Base-by-base conservation (phyloP, 2,329 filamentous ascomycete genomes). In the Corynespora cassiicola region DNA sequence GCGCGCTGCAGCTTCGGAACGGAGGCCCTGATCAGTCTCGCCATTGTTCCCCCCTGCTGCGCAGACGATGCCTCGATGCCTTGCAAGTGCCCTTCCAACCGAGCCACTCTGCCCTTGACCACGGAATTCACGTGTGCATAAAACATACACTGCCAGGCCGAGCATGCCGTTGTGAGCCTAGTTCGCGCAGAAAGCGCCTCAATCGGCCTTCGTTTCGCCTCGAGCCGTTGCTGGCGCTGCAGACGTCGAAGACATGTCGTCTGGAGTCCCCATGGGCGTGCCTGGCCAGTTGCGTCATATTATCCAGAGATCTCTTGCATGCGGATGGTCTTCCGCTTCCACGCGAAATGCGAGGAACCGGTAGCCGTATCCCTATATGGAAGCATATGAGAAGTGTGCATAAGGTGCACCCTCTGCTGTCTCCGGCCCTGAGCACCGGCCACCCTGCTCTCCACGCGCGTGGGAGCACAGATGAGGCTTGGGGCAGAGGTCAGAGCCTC, bases 291-390 rank as follows among this genome's bases (percentile, higher is more conserved):
- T 59, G 58, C 59, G 56, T 61, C 59, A n/a, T n/a, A 63, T 54
- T 43, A 38, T 49, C 42, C 45, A 52, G 28, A 38, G 56, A 46
- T 61, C 52, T 50, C 54, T 47, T 54, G 52, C 52, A 56, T 52
- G 44, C 58, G 59, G 58, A 61, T 58, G 53, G 52, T 37, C 47
- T 55, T 45, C 59, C 59, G 59, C 47, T 52, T 61, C 59, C 59
- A 61, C 59, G 59, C 59, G 59, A 61, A 47, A 38, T n/a, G n/a
- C n/a, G n/a, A n/a, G n/a, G n/a, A 38, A 45, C 48, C 26, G 29
- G 45, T 39, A 48, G 41, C 52, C 54, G 46, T 44, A 42, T 43
- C 36, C 44, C 47, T 51, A 51, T 45, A 18, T 31, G 43, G 27
- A 31, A 20, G 20, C 20, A 31, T 19, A 42, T 3, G 22, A 23